Evolutionary conservation across 176 grass and related monocot genomes (phyloP), one percentile per base, ranked within the genome.

Genomic region (Eleusine indica): DNA sequence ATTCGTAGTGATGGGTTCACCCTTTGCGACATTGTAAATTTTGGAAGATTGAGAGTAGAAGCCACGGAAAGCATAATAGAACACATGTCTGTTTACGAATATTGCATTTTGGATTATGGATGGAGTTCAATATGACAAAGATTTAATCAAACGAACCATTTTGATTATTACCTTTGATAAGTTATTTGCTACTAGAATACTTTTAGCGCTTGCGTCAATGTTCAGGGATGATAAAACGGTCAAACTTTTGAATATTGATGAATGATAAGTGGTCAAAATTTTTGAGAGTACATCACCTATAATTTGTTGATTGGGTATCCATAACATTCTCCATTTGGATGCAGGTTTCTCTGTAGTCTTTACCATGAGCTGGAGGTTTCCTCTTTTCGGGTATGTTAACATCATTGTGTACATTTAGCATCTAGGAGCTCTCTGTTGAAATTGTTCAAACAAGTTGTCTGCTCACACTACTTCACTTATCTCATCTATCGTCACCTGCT

Each of bases 321-420:
- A 10, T 65, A 65, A 80, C 52, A 17, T 75, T 69, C 32, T 86
- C n/a, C 65, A 19, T 41, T 7, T 83, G 43, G 0, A 47, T 84
- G 70, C 84, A 90, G 89, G 75, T 84, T 84, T 2, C 42, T 80
- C 43, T 68, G 28, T 42, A 86, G 32, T 80, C 43, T 68, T 21
- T 60, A 86, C 48, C 46, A 97, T 97, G 94, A 97, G 86, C 79
- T 94, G 91, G 94, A 94, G 88, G 82, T 70, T 97, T 90, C 94
- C 94, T 78, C 83, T 90, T 83, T 91, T 97, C 3, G 94, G 94
- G 91, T 91, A 89, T 58, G 85, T 88, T 77, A 47, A 54, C 61
- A 6, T 32, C 9, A 60, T 14, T 90, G n/a, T 62, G 51, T 78
- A 7, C 35, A 28, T 57, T 43, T 11, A 10, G 17, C 29, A 13